A percentile compares a stretch with the other conserved stretches of the same genome.
phyloP scores from a whole-genome alignment of 2,329 filamentous ascomycete genomes.

The Aspergillus tamarii region DNA sequence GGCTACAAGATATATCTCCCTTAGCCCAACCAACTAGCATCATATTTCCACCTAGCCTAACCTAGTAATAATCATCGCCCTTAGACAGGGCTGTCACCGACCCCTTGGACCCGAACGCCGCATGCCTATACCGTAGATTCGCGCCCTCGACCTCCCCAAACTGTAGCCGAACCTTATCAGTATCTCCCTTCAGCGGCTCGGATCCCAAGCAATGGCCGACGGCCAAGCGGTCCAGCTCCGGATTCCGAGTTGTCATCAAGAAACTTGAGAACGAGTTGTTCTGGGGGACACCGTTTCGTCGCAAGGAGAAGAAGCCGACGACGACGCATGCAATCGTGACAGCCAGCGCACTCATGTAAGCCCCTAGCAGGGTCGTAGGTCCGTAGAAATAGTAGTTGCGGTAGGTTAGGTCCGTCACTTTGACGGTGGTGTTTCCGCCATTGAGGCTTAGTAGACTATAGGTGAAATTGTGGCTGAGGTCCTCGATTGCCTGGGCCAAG shows the following conservation, averaged over 20 bases:
- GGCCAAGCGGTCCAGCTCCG: constrained; percentile 13
- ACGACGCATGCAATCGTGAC: background rate
- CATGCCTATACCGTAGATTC: background rate
- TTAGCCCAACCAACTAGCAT: too few species aligned
- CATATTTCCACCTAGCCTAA: too few species aligned
- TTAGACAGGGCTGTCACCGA: background rate
- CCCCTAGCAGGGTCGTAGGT: background rate
- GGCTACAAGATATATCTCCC: too few species aligned
- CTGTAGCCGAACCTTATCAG: background rate
- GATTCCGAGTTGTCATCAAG: constrained; percentile 17
- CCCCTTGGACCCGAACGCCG: background rate
- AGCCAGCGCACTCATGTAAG: background rate
- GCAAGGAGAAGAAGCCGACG: constrained; percentile 6
- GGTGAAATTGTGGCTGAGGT: constrained; percentile 19
- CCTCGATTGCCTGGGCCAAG: constrained; percentile 13
- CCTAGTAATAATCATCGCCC: background rate
- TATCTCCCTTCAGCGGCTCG: background rate
- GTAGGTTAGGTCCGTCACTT: background rate
- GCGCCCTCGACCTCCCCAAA: background rate
- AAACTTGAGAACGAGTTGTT: constrained; percentile 15
- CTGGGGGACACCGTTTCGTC: constrained; percentile 11
- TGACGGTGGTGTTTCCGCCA: constrained; percentile 5
- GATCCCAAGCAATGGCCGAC: constrained; percentile 13
- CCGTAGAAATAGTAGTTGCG: background rate
- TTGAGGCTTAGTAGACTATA: constrained; percentile 18